A percentile compares a stretch with the other conserved stretches of the same genome.
Evolutionary conservation across 176 grass and related monocot genomes (phyloP).

Genomic region (Pontederia crassipes): DNA sequence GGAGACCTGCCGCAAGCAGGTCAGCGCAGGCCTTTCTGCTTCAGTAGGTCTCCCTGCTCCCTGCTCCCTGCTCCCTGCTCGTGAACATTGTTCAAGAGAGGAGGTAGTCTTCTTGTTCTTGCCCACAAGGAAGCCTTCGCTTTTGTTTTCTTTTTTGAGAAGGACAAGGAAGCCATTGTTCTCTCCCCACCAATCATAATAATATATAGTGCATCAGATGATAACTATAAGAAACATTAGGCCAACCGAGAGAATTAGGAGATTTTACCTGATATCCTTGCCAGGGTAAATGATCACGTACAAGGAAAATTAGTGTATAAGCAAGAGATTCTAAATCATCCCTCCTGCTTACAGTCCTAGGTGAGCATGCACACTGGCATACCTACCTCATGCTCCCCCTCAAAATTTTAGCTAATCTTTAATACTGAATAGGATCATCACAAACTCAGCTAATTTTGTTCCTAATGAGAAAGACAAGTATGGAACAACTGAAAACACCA

Average conservation of each 20-base stretch:
- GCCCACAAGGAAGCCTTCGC: slow-evolving; percentile 66
- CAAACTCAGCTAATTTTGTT: too few species aligned
- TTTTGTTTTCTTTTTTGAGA: too few species aligned
- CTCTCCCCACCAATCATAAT: slow-evolving; percentile 47
- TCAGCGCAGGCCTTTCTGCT: too few species aligned
- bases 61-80: too few species aligned
- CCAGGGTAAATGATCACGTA: slow-evolving; percentile 79
- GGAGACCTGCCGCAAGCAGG: too few species aligned
- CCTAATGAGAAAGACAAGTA: too few species aligned
- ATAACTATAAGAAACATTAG: background rate
- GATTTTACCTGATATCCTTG: slow-evolving; percentile 88
- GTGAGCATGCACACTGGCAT: slow-evolving; percentile 98
- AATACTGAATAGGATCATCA: too few species aligned
- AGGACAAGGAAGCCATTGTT: slow-evolving; percentile 29
- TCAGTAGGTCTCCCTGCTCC: too few species aligned
- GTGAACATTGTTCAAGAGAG: slow-evolving; percentile 2
- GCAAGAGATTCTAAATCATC: slow-evolving; percentile 99
- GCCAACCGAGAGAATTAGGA: background rate
- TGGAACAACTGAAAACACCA: slow-evolving; percentile 58
- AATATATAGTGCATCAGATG: background rate
- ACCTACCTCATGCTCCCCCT: slow-evolving; percentile 70
- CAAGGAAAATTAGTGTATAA: slow-evolving; percentile 94
- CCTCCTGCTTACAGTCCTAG: slow-evolving; percentile 85
- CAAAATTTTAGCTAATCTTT: slow-evolving; percentile 15
- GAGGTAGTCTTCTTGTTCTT: slow-evolving; percentile 99